Evolutionary conservation across 768 basidiomycete species (phyloP).

Genomic region (Tricholoma hemisulphureum): DNA sequence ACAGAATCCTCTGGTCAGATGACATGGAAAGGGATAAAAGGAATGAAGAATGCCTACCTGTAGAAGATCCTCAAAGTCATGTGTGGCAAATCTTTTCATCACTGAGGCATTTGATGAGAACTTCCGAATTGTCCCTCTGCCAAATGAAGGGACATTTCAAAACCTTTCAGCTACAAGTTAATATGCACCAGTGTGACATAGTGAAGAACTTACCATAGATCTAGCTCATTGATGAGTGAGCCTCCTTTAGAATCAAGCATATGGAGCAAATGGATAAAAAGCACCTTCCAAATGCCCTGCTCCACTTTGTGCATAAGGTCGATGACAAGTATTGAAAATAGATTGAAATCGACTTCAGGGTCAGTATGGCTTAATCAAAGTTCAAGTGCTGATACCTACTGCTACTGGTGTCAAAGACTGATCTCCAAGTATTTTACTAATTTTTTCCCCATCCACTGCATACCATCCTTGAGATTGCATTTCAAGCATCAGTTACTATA

Average conservation of each 20-base stretch:
- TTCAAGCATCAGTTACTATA: slow-evolving; percentile 15
- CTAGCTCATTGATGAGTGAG: too few relatives aligned
- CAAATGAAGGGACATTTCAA: too few relatives aligned
- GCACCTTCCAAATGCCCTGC: neutral
- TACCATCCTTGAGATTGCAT: slow-evolving; percentile 26
- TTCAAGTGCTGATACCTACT: neutral
- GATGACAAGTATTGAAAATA: neutral
- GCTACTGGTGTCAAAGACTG: slow-evolving; percentile 16
- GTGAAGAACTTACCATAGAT: too few relatives aligned
- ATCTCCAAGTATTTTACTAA: slow-evolving; percentile 22
- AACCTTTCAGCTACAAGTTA: too few relatives aligned
- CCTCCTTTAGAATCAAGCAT: too few relatives aligned
- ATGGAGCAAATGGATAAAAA: too few relatives aligned
- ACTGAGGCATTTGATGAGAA: too few relatives aligned
- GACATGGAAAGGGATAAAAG: too few relatives aligned
- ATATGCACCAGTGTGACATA: neutral
- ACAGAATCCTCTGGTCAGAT: neutral
- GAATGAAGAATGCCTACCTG: too few relatives aligned
- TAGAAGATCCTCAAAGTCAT: too few relatives aligned
- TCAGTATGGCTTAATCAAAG: neutral
- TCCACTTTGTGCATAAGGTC: neutral
- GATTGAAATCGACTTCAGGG: neutral
- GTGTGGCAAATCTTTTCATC: too few relatives aligned
- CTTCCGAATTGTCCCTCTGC: too few relatives aligned
- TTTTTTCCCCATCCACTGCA: slow-evolving; percentile 23